Conservation (phyloP, 805 yeast genomes). For the Cyberlindnera mycetangii region DNA sequence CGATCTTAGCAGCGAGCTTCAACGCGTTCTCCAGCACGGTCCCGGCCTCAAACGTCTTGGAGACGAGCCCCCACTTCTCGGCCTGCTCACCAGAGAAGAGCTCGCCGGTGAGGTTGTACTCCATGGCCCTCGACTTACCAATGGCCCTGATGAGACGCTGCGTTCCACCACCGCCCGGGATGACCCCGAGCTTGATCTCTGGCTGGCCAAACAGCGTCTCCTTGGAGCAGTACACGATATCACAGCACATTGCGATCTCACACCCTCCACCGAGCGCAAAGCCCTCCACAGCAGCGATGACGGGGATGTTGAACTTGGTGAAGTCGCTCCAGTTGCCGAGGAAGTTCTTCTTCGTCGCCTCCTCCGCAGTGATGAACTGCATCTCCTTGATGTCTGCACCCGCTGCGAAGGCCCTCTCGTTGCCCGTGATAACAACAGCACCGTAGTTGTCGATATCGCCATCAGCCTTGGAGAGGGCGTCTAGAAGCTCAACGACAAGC, state of each 20-base stretch:
- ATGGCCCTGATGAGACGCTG: slow-evolving; percentile 46
- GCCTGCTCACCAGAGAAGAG: slow-evolving; percentile 44
- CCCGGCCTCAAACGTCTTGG: slow-evolving; percentile 38
- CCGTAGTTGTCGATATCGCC: slow-evolving; percentile 36
- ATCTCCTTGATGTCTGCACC: slow-evolving; percentile 56
- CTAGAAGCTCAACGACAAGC: slow-evolving; percentile 22
- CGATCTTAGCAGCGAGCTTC: slow-evolving; percentile 41
- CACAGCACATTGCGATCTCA: slow-evolving; percentile 51
- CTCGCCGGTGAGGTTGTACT: slow-evolving; percentile 45
- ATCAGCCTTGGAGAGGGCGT: slow-evolving; percentile 23
- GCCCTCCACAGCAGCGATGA: slow-evolving; percentile 54
- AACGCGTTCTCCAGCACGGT: slow-evolving; percentile 41
- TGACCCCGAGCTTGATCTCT: slow-evolving; percentile 49
- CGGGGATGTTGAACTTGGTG: slow-evolving; percentile 40
- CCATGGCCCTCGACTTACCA: slow-evolving; percentile 51
- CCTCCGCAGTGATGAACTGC: slow-evolving; percentile 36
- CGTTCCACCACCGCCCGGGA: slow-evolving; percentile 55
- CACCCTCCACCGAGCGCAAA: slow-evolving; percentile 57
- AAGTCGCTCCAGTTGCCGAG: slow-evolving; percentile 40
- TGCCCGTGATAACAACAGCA: slow-evolving; percentile 47
- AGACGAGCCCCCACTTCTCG: slow-evolving; percentile 45
- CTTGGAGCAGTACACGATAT: slow-evolving; percentile 47
- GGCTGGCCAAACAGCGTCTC: slow-evolving; percentile 53
- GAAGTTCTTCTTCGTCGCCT: slow-evolving; percentile 34
- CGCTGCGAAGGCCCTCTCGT: slow-evolving; percentile 46